Evolutionary conservation across 495 filamentous ascomycete species (phyloP), one percentile per base, ranked within the genome.

Genomic region (Podospora bellae-mahoneyi): DNA sequence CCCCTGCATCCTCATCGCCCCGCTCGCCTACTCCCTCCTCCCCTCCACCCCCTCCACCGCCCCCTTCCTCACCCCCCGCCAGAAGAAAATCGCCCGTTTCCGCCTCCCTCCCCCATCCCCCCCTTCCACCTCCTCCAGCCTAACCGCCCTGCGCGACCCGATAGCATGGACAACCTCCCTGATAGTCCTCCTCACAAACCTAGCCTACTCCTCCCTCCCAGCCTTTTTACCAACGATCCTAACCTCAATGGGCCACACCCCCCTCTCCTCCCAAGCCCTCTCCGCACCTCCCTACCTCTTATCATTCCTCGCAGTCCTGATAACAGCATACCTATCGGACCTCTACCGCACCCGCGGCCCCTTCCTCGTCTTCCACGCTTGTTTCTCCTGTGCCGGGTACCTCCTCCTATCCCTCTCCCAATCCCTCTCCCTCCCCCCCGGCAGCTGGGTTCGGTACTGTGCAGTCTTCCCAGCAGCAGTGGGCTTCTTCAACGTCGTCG

Each of bases 201-300:
- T 85, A 71, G 80, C 91, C 67, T 96, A 94, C 78, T 89, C 89
- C 48, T 93, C 91, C 2, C 83, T 97, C 3, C 91, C 92, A 3
- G 91, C 93, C 18, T 96, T 95, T 74, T 82, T 96, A 0, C 92
- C 92, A 0, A 94, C 91, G 5, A 92, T 95, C 69, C 82, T 94
- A 28, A 84, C 86, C 58, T 84, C 87, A 19, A 93, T 94, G 90
- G 90, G 90, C 56, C 92, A 91, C 78, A 84, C 82, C 19, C 78
- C 84, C n/a, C 83, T 92, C 44, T 78, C 87, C 28, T 86, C 92
- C 3, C 92, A 96, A 78, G 90, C 88, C 1, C 87, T 96, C 55
- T 87, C 88, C 9, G 91, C 91, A 5, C 92, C 92, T 2, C 91
- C 92, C 0, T 95, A 90, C 77, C 87, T 96, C 64, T 76, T 87